Evolutionary conservation across 2,329 filamentous ascomycete species (phyloP).

Genomic region (Penicillium psychrosexuale): DNA sequence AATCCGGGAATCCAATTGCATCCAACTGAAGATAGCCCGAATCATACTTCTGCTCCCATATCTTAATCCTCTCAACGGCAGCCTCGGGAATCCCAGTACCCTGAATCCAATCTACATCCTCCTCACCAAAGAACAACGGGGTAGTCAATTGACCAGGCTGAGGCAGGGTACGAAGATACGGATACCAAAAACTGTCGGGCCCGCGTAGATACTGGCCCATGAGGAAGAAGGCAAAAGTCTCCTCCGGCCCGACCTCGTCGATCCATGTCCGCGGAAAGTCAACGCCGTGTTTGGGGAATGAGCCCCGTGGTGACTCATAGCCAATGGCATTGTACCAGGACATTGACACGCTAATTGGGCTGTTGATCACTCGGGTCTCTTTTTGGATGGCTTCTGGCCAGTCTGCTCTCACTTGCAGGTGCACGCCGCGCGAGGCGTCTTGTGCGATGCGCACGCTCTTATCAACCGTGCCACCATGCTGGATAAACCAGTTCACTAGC

Average conservation of each 20-base stretch:
- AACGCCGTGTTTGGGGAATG: conserved; percentile 34
- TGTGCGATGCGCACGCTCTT: conserved; percentile 34
- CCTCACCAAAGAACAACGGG: conserved; percentile 62
- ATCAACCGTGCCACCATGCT: conserved; percentile 33
- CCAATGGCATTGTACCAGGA: conserved; percentile 39
- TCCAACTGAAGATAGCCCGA: conserved; percentile 29
- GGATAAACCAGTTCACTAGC: conserved; percentile 34
- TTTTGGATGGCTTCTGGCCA: conserved; percentile 23
- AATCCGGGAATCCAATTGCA: conserved; percentile 30
- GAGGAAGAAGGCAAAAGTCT: conserved; percentile 65
- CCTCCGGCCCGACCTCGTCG: conserved; percentile 52
- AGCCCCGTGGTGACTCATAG: conserved; percentile 12
- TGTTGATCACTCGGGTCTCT: conserved; percentile 37
- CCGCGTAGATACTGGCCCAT: conserved; percentile 64
- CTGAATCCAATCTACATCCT: conserved; percentile 54
- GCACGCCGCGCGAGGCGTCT: conserved; percentile 35
- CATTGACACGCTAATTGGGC: conserved; percentile 35
- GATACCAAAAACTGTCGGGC: conserved; percentile 61
- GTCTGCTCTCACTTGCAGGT: conserved; percentile 34
- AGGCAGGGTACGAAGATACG: conserved; percentile 65
- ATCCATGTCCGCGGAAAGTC: conserved; percentile 54
- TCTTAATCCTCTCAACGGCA: conserved; percentile 31
- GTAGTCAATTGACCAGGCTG: conserved; percentile 60
- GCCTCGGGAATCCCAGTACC: conserved; percentile 37
- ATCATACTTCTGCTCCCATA: conserved; percentile 41